Percentiles rank a stretch among this genome's conserved stretches.
These are phyloP conservation scores for Kluyveromyces marxianus DNA, from an alignment of 1,139 yeast species.

Conservation along the genomic window DNA sequence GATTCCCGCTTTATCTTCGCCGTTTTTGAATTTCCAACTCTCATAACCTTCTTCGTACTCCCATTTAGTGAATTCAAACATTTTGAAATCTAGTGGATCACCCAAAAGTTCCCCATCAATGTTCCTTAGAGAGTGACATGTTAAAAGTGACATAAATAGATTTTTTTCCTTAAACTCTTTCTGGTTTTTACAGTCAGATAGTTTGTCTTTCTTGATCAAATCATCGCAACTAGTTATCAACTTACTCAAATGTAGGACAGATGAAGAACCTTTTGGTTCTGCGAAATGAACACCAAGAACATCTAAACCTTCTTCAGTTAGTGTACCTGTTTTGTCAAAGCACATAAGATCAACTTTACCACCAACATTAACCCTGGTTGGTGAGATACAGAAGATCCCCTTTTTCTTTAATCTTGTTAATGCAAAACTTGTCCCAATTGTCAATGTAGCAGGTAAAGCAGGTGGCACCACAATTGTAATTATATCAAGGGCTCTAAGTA, in stretches of 20 bases:
- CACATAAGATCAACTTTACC: constrained; percentile 87
- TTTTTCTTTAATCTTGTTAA: constrained; percentile 61
- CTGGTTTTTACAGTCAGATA: constrained; percentile 26
- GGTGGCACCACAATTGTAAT: constrained; percentile 98
- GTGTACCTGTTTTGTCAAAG: constrained; percentile 95
- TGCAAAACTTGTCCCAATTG: constrained; percentile 94
- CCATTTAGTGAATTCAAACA: constrained; percentile 88
- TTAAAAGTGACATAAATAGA: constrained; percentile 49
- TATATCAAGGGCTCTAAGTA: constrained; percentile 84
- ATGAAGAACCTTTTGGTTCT: constrained; percentile 39
- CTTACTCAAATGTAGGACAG: constrained; percentile 45
- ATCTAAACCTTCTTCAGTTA: constrained; percentile 94
- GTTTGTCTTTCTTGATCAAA: constrained; percentile 25
- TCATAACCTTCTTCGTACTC: constrained; percentile 56
- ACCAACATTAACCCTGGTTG: constrained; percentile 87
- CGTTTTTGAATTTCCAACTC: constrained; percentile 30
- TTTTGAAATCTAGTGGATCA: constrained; percentile 86
- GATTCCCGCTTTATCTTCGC: constrained; percentile 37
- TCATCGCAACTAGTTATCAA: constrained; percentile 34
- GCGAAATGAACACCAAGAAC: constrained; percentile 71
- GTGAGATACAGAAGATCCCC: constrained; percentile 82
- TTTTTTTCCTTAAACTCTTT: constrained; percentile 22
- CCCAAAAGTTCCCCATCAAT: constrained; percentile 81
- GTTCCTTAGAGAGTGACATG: constrained; percentile 80
- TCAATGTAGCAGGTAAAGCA: constrained; percentile 92